These are phyloP conservation scores for Solanum pinnatisectum DNA, from an alignment of 257 asterid species.

Conservation along the genomic window DNA sequence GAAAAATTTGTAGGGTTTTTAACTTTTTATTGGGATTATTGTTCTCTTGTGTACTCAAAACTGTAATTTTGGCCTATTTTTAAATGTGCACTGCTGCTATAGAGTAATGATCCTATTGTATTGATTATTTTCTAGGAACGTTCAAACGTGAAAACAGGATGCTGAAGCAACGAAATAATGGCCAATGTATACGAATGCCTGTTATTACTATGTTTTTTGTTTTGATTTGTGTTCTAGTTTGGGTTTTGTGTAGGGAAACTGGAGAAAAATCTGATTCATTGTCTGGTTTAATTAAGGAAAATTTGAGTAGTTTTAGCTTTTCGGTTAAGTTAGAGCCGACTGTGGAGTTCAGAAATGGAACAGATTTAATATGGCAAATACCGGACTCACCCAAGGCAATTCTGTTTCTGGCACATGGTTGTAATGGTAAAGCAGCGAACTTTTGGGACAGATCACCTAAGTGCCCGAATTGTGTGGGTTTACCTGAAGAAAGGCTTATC, in stretches of 20 bases:
- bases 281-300: slow-evolving; percentile 20
- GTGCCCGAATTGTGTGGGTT: slow-evolving; percentile 74
- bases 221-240: slow-evolving; percentile 25
- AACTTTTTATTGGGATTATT: not conserved
- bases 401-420: slow-evolving; percentile 89
- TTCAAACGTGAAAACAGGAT: slow-evolving; percentile 38
- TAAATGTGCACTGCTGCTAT: not conserved
- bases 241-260: slow-evolving; percentile 29
- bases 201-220: slow-evolving; percentile 28
- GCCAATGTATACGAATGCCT: slow-evolving; percentile 20
- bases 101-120: not conserved
- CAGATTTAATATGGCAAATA: slow-evolving; percentile 75
- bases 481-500: slow-evolving; percentile 88
- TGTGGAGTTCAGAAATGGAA: slow-evolving; percentile 48
- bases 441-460: slow-evolving; percentile 82
- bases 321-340: slow-evolving; percentile 46
- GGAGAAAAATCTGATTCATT: slow-evolving; percentile 17
- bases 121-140: slow-evolving; percentile 28
- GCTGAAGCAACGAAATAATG: slow-evolving; percentile 31
- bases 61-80: not conserved
- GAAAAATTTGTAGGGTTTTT: not conserved
- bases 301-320: slow-evolving; percentile 48
- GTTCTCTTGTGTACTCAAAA: not conserved
- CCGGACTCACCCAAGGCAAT: slow-evolving; percentile 76
- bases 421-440: slow-evolving; percentile 73